These are phyloP conservation scores for Knufia fluminis DNA, from an alignment of 2,329 filamentous ascomycete species.

Conservation along the genomic window DNA sequence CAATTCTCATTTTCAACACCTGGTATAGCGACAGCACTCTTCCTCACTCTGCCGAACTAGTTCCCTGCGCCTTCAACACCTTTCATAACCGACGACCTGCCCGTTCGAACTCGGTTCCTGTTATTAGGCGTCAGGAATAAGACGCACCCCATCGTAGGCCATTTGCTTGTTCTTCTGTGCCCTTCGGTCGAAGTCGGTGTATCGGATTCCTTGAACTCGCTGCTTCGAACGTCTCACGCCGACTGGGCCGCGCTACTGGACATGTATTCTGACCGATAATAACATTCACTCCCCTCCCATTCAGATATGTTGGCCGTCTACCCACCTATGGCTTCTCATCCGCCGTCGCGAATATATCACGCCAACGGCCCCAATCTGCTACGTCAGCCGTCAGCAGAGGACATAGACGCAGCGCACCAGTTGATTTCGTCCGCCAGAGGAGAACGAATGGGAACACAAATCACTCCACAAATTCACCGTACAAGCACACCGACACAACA, in stretches of 20 bases:
- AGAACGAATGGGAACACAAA: constrained; percentile 24
- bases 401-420: constrained; percentile 40
- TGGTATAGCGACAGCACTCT: no score
- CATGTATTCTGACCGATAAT: not conserved
- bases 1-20: no score
- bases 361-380: constrained; percentile 23
- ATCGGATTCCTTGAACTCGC: no score
- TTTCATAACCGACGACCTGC: no score
- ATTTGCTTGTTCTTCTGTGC: no score
- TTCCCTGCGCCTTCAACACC: no score
- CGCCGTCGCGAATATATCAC: constrained; percentile 14
- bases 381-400: constrained; percentile 38
- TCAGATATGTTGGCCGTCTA: constrained; percentile 22
- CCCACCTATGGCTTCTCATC: constrained; percentile 21
- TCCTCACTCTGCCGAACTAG: no score
- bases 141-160: no score
- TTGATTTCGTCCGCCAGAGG: constrained; percentile 39
- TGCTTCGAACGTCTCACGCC: no score
- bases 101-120: no score
- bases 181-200: no score
- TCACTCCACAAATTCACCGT: constrained; percentile 10
- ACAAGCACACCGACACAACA: constrained; percentile 5
- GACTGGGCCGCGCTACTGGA: not conserved
- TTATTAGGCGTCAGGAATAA: no score
- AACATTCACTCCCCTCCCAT: not conserved